These are phyloP conservation scores for Calonectria pseudoturangicola DNA, from an alignment of 2,329 filamentous ascomycete genomes.

Conservation along the genomic window DNA sequence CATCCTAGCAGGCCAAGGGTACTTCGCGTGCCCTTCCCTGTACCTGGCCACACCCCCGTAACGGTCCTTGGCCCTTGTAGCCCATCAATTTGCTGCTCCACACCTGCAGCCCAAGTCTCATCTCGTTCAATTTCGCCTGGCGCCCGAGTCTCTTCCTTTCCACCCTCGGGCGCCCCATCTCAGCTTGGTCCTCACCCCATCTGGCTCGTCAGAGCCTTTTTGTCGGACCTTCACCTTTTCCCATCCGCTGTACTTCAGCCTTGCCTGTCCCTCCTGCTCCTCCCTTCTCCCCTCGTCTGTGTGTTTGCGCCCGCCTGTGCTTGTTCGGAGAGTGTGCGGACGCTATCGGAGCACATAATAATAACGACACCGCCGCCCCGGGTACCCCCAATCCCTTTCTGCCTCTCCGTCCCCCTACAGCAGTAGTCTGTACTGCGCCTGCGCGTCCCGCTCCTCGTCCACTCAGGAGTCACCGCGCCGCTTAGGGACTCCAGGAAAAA, in stretches of 20 bases:
- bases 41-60: slow-evolving; percentile 37
- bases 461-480: slow-evolving; percentile 50
- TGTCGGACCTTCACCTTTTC: slow-evolving; percentile 41
- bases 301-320: slow-evolving; percentile 43
- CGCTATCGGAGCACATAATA: slow-evolving; percentile 53
- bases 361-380: slow-evolving; percentile 46
- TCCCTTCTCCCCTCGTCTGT: slow-evolving; percentile 39
- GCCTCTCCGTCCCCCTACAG: slow-evolving; percentile 49
- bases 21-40: slow-evolving; percentile 19
- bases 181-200: slow-evolving; percentile 53
- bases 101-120: slow-evolving; percentile 55
- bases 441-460: slow-evolving; percentile 49
- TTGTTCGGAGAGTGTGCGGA: slow-evolving; percentile 50
- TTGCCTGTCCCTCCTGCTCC: slow-evolving; percentile 37
- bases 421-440: slow-evolving; percentile 47
- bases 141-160: slow-evolving; percentile 52
- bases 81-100: slow-evolving; percentile 45
- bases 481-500: slow-evolving; percentile 46
- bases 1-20: slow-evolving; percentile 17
- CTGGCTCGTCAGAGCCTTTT: slow-evolving; percentile 48
- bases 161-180: slow-evolving; percentile 51
- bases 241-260: slow-evolving; percentile 39
- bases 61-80: slow-evolving; percentile 34
- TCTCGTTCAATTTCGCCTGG: slow-evolving; percentile 57
- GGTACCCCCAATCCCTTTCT: slow-evolving; percentile 49